phyloP scores from a whole-genome alignment of 148 eudicot genomes.

The Drosera capensis region DNA sequence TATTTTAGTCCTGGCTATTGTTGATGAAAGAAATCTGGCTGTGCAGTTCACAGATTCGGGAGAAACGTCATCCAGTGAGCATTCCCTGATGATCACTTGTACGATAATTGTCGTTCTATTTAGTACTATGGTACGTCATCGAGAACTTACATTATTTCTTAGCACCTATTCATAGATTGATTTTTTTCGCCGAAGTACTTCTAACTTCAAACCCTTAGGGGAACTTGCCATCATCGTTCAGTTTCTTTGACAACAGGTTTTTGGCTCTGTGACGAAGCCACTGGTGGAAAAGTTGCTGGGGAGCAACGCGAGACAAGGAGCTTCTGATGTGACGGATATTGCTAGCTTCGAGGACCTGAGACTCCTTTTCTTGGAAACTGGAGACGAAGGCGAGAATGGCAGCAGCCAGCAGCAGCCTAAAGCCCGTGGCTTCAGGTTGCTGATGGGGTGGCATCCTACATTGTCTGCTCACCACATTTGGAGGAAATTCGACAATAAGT shows the following conservation, averaged over 20 bases:
- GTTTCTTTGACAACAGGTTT: constrained; percentile 21
- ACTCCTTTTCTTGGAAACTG: constrained; percentile 25
- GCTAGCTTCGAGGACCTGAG: constrained; percentile 44
- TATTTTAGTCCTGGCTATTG: neutral
- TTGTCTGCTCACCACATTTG: constrained; percentile 60
- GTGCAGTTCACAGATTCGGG: constrained; percentile 54
- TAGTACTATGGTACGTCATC: constrained; percentile 59
- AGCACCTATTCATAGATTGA: neutral
- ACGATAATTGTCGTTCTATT: constrained; percentile 67
- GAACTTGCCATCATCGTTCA: neutral
- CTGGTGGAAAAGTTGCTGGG: constrained; percentile 37
- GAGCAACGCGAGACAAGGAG: constrained; percentile 5
- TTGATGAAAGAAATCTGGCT: neutral
- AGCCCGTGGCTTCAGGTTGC: constrained; percentile 25
- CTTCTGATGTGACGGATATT: constrained; percentile 32
- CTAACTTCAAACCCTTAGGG: neutral
- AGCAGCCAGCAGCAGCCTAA: constrained; percentile 6
- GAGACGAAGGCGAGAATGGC: neutral
- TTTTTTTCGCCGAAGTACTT: neutral
- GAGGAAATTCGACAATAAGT: constrained; percentile 80
- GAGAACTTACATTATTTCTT: neutral
- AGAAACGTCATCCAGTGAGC: constrained; percentile 39
- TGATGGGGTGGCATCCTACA: constrained; percentile 44
- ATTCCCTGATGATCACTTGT: constrained; percentile 75
- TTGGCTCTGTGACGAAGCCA: constrained; percentile 55